These are phyloP conservation scores for Gossypium gossypioides DNA, from an alignment of 441 rosid species.

Conservation along the genomic window DNA sequence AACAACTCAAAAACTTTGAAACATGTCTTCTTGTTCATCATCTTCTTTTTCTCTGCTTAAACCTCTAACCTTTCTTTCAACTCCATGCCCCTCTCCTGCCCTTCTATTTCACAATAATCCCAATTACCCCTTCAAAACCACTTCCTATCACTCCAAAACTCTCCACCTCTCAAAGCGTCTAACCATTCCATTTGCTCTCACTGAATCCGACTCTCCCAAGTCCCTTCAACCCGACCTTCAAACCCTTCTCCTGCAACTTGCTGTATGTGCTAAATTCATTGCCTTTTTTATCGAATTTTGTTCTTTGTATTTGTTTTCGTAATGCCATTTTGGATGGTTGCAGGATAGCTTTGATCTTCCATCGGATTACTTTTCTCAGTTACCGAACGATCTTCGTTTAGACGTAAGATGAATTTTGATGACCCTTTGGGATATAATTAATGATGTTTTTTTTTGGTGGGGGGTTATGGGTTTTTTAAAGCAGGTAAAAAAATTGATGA, in stretches of 20 bases:
- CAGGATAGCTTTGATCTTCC: conserved; percentile 85
- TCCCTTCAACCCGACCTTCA: conserved; percentile 35
- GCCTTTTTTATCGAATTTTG: neutral
- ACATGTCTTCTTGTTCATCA: conserved; percentile 26
- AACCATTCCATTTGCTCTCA: conserved; percentile 39
- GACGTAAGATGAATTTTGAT: conserved; percentile 41
- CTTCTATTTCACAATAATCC: conserved; percentile 19
- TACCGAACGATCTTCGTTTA: conserved; percentile 69
- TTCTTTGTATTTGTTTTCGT: neutral
- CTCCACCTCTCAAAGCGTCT: conserved; percentile 25
- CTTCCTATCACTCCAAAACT: conserved; percentile 18
- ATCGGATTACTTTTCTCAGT: conserved; percentile 51
- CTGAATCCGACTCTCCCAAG: conserved; percentile 66
- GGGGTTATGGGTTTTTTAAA: neutral
- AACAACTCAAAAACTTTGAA: neutral
- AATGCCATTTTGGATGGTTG: conserved; percentile 4
- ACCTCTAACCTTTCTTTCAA: conserved; percentile 19
- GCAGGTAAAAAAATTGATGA: conserved; percentile 1
- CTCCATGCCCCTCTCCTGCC: conserved; percentile 15
- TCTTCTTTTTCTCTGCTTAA: conserved; percentile 31
- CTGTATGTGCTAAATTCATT: conserved; percentile 31
- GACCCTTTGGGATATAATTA: neutral
- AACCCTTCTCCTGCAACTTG: conserved; percentile 48
- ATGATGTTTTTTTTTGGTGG: neutral
- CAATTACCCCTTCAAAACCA: conserved; percentile 15